These are phyloP conservation scores for Davidsoniella neocaledoniae DNA, from an alignment of 2,329 filamentous ascomycete genomes.

Conservation along the genomic window DNA sequence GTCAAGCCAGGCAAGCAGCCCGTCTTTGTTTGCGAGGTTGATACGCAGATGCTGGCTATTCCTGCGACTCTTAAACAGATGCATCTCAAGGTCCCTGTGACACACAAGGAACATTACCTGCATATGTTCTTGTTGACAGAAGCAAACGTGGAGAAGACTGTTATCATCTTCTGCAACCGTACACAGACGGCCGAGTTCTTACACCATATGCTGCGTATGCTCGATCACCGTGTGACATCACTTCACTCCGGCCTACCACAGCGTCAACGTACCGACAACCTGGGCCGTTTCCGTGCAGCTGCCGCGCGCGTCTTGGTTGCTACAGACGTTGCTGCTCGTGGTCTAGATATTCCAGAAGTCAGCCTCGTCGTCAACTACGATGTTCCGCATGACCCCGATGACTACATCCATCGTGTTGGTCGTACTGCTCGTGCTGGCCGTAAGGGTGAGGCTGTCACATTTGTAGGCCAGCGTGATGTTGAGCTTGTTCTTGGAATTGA, in stretches of 20 bases:
- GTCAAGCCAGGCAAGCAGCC: slow-evolving; percentile 51
- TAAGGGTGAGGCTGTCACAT: slow-evolving; percentile 63
- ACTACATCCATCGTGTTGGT: slow-evolving; percentile 93
- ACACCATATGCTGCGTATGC: slow-evolving; percentile 69
- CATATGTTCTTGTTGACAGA: slow-evolving; percentile 75
- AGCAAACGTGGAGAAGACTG: slow-evolving; percentile 54
- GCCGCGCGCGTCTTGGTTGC: slow-evolving; percentile 83
- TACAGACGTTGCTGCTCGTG: slow-evolving; percentile 85
- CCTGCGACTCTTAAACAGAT: slow-evolving; percentile 68
- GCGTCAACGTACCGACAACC: slow-evolving; percentile 67
- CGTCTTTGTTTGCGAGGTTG: slow-evolving; percentile 79
- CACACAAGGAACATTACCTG: slow-evolving; percentile 87
- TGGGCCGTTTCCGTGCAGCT: slow-evolving; percentile 77
- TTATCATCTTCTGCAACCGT: slow-evolving; percentile 90
- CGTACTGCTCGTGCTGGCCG: slow-evolving; percentile 86
- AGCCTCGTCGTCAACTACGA: slow-evolving; percentile 89
- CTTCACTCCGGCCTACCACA: slow-evolving; percentile 80
- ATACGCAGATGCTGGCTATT: slow-evolving; percentile 57
- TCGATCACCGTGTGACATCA: slow-evolving; percentile 79
- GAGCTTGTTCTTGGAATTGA: slow-evolving; percentile 85
- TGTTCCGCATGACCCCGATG: slow-evolving; percentile 85
- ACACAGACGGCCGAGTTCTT: slow-evolving; percentile 77
- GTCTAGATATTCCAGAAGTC: slow-evolving; percentile 89
- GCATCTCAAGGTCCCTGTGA: slow-evolving; percentile 76
- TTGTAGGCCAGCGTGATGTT: slow-evolving; percentile 88